Base-by-base conservation (phyloP, 345 rosid species). In the Dimocarpus longan region DNA sequence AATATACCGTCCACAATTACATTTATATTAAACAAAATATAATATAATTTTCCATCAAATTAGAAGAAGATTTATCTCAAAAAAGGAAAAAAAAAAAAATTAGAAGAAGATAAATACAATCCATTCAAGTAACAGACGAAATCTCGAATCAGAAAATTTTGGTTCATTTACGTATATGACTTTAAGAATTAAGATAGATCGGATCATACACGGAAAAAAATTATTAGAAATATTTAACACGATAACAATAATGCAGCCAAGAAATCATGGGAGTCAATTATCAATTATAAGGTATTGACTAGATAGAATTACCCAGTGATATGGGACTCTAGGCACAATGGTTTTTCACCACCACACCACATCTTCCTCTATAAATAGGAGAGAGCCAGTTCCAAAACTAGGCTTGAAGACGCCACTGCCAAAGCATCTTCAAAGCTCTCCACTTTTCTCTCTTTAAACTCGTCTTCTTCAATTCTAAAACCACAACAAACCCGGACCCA, bases 401-500 rank as follows among this genome's bases (percentile, higher is more conserved):
- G 88, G 88, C 86, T 89, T 87, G 90, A 87, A 85, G 89, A 77
- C 57, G 83, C 87, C 74, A 54, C 82, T n/a, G 21, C 56, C 4
- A 62, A 10, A 60, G 62, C 80, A 24, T 39, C 80, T 79, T 62
- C 83, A 6, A 22, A 52, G 46, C 37, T 66, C 69, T 37, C 75
- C n/a, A 12, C 54, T 16, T 62, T 12, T 5, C 40, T 39, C 8
- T 46, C 22, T 37, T 48, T 16, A 5, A 48, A 48, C 54, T 52
- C 5, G 57, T 52, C 16, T 39, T 42, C 16, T 26, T 50, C 62
- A 16, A 60, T 60, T 26, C 28, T 0, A 22, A 21, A 10, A 32
- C 37, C 37, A 21, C 66, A 16, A 54, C 59, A 52, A 40, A 10
- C 4, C 80, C n/a, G 66, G 28, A 64, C 73, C 77, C 39, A 39